phyloP scores from a whole-genome alignment of 2,329 filamentous ascomycete species.

The Claviceps maximensis region DNA sequence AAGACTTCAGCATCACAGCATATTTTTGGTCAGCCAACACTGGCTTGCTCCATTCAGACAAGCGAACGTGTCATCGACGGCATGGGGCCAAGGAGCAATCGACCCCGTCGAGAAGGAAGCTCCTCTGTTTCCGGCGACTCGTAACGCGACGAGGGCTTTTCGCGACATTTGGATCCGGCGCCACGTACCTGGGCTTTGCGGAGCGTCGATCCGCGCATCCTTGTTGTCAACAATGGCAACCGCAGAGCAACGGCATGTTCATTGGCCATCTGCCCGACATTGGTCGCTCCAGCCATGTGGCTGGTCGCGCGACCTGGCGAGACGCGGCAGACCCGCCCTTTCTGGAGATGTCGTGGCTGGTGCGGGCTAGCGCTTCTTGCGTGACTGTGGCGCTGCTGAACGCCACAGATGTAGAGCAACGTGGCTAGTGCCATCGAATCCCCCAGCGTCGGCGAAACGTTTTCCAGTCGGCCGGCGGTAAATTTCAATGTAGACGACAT shows the following conservation, averaged over 20 bases:
- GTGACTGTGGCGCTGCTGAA: background rate
- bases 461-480: constrained; percentile 13
- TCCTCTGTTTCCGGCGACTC: constrained; percentile 7
- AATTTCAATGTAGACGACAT: constrained; percentile 9
- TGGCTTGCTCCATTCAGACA: background rate
- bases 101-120: background rate
- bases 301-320: constrained; percentile 13
- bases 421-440: background rate
- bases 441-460: constrained; percentile 12
- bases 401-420: background rate
- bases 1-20: background rate
- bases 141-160: constrained; percentile 10
- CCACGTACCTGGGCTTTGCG: constrained; percentile 10
- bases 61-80: constrained; percentile 4
- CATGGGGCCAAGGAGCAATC: background rate
- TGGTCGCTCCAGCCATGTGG: constrained; percentile 13
- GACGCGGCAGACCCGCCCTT: constrained; percentile 4
- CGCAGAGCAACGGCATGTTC: constrained; percentile 36
- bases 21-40: background rate
- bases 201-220: constrained; percentile 6
- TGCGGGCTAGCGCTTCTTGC: background rate
- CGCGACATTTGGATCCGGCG: constrained; percentile 4
- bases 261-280: constrained; percentile 26
- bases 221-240: constrained; percentile 40
- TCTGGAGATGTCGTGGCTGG: constrained; percentile 11